Percentiles rank a stretch among this genome's conserved stretches.
Evolutionary conservation across 2,329 filamentous ascomycete species (phyloP).

Genomic region (Chrysosporium queenslandicum): DNA sequence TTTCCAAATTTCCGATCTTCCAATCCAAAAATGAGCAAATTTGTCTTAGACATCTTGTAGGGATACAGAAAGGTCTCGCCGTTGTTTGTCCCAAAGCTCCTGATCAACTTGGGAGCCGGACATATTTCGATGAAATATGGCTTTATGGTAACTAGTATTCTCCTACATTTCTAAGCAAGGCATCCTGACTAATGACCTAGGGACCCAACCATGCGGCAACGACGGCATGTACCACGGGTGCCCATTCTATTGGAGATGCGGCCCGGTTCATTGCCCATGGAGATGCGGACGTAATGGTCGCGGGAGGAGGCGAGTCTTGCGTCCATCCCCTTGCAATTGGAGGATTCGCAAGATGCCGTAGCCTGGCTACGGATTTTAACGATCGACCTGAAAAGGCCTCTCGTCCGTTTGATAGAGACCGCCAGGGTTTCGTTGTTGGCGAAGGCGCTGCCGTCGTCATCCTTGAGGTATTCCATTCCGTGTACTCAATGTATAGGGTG

Average conservation of each 20-base stretch:
- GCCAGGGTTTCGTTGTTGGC: constrained; percentile 81
- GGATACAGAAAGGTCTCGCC: constrained; percentile 91
- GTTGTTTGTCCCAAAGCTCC: constrained; percentile 79
- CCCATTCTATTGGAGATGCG: constrained; percentile 89
- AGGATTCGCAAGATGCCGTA: constrained; percentile 80
- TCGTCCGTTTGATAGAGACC: constrained; percentile 71
- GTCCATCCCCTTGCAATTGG: constrained; percentile 89
- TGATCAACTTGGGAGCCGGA: constrained; percentile 91
- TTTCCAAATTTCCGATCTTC: too few relatives aligned
- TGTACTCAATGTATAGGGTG: neutral
- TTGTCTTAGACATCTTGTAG: too few relatives aligned
- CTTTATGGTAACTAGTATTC: constrained; percentile 45
- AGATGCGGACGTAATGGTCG: constrained; percentile 89
- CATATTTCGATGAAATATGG: constrained; percentile 90
- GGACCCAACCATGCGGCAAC: constrained; percentile 89
- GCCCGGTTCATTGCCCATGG: constrained; percentile 84
- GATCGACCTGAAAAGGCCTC: constrained; percentile 60
- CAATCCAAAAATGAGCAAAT: too few relatives aligned
- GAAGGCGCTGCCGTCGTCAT: constrained; percentile 84
- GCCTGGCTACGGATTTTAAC: constrained; percentile 73
- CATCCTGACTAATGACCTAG: constrained; percentile 30
- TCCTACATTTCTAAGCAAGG: neutral
- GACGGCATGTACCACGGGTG: constrained; percentile 91
- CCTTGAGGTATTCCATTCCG: constrained; percentile 52
- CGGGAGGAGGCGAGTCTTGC: constrained; percentile 90